A percentile compares a stretch with the other conserved stretches of the same genome.
phyloP scores from a whole-genome alignment of 2,329 filamentous ascomycete genomes.

The Niveomyces coronatus region DNA sequence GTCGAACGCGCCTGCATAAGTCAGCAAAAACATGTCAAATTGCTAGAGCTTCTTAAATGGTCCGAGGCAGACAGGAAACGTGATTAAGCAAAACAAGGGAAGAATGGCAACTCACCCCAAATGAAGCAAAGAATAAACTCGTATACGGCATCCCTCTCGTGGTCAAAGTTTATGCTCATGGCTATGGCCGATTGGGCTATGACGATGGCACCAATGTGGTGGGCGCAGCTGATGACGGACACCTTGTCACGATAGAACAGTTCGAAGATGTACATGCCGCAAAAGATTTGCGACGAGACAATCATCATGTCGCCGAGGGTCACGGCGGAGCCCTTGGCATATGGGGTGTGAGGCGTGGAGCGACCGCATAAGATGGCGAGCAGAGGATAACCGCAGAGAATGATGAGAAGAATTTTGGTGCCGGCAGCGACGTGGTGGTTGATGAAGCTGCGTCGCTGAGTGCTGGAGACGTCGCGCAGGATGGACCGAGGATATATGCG shows the following conservation, averaged over 20 bases:
- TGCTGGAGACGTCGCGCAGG: background rate
- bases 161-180: slow-evolving; percentile 8
- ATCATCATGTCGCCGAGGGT: slow-evolving; percentile 9
- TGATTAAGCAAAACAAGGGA: too few relatives aligned
- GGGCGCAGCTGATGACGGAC: slow-evolving; percentile 9
- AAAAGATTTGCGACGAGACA: slow-evolving; percentile 7
- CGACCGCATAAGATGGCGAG: slow-evolving; percentile 7
- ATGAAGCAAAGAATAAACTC: slow-evolving; percentile 10
- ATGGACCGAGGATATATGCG: slow-evolving; percentile 1
- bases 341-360: slow-evolving; percentile 6
- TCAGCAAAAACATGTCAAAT: slow-evolving; percentile 3
- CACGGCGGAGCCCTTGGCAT: slow-evolving; percentile 2
- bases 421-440: slow-evolving; percentile 9
- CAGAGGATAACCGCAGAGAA: slow-evolving; percentile 8
- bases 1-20: slow-evolving; percentile 7
- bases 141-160: slow-evolving; percentile 9
- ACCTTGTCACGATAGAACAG: slow-evolving; percentile 10
- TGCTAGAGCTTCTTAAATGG: too few relatives aligned
- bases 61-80: too few relatives aligned
- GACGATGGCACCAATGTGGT: slow-evolving; percentile 10
- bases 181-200: slow-evolving; percentile 9
- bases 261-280: slow-evolving; percentile 10
- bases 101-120: slow-evolving; percentile 9
- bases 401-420: slow-evolving; percentile 9
- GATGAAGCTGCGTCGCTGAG: slow-evolving; percentile 8